Percentiles rank a stretch among this genome's conserved stretches.
phyloP scores from a whole-genome alignment of 1,139 yeast genomes.

The Kodamaea sp. region DNA sequence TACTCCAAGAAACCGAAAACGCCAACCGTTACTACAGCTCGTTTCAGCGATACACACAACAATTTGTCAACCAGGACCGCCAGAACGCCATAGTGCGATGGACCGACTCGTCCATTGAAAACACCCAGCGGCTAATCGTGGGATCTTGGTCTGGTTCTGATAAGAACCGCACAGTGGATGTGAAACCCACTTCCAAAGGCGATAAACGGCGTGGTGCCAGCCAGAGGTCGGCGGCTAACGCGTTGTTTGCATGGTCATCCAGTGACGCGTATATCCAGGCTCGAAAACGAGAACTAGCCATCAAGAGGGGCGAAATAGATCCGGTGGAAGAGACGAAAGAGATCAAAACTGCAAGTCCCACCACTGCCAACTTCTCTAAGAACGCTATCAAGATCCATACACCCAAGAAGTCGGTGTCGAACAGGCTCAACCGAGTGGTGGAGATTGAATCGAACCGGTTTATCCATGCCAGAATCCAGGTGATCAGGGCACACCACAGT shows the following conservation, averaged over 20 bases:
- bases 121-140: conserved; percentile 29
- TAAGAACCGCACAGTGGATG: not conserved
- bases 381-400: conserved; percentile 11
- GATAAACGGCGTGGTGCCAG: conserved; percentile 2
- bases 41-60: conserved; percentile 39
- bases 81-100: conserved; percentile 31
- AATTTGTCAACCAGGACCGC: conserved; percentile 27
- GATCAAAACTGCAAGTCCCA: not conserved
- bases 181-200: conserved; percentile 2
- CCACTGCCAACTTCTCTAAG: conserved; percentile 2
- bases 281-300: conserved; percentile 30
- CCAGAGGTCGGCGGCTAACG: conserved; percentile 24
- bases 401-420: conserved; percentile 23
- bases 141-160: conserved; percentile 29
- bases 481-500: conserved; percentile 41
- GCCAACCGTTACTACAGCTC: conserved; percentile 35
- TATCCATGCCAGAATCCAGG: conserved; percentile 41
- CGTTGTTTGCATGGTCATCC: conserved; percentile 48
- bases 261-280: conserved; percentile 41
- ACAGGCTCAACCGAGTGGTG: conserved; percentile 29
- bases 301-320: conserved; percentile 9
- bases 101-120: conserved; percentile 32
- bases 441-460: conserved; percentile 43
- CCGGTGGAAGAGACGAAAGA: conserved; percentile 2
- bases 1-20: conserved; percentile 33